Percentiles rank a stretch among this genome's conserved stretches.
phyloP scores from a whole-genome alignment of 2,329 filamentous ascomycete genomes.

The Coniochaeta sp. region DNA sequence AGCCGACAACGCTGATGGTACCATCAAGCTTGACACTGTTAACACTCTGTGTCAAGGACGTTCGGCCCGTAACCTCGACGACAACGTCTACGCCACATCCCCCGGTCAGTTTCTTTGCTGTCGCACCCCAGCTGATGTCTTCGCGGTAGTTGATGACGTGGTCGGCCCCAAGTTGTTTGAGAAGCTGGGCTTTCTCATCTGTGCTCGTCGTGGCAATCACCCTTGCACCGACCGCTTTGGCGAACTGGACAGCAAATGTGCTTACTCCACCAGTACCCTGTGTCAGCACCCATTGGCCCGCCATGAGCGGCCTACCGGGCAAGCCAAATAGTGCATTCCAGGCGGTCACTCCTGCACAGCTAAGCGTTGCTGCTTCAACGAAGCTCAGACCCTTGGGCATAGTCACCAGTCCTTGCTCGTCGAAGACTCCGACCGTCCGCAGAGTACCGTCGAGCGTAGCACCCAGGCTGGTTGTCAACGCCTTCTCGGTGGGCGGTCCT shows the following conservation, averaged over 20 bases:
- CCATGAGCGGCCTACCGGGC: slow-evolving; percentile 22
- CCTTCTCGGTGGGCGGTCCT: slow-evolving; percentile 10
- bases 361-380: slow-evolving; percentile 38
- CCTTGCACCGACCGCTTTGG: slow-evolving; percentile 28
- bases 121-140: slow-evolving; percentile 28
- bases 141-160: slow-evolving; percentile 36
- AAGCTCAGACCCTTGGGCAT: slow-evolving; percentile 41
- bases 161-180: slow-evolving; percentile 31
- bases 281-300: slow-evolving; percentile 29
- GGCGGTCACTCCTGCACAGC: slow-evolving; percentile 45
- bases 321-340: slow-evolving; percentile 51
- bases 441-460: slow-evolving; percentile 21
- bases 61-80: too few species aligned
- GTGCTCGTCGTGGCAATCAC: slow-evolving; percentile 35
- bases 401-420: slow-evolving; percentile 44
- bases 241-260: slow-evolving; percentile 32
- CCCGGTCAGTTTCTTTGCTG: slow-evolving; percentile 25
- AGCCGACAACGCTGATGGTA: slow-evolving; percentile 2
- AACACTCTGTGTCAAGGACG: too few species aligned
- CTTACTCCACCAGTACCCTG: slow-evolving; percentile 35
- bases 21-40: too few species aligned
- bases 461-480: slow-evolving; percentile 12
- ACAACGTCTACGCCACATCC: slow-evolving; percentile 21
- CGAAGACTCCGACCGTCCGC: slow-evolving; percentile 19
- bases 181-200: slow-evolving; percentile 22